Base-by-base conservation (phyloP, 108 stramenopile genomes). In the Conticribra weissflogii region DNA sequence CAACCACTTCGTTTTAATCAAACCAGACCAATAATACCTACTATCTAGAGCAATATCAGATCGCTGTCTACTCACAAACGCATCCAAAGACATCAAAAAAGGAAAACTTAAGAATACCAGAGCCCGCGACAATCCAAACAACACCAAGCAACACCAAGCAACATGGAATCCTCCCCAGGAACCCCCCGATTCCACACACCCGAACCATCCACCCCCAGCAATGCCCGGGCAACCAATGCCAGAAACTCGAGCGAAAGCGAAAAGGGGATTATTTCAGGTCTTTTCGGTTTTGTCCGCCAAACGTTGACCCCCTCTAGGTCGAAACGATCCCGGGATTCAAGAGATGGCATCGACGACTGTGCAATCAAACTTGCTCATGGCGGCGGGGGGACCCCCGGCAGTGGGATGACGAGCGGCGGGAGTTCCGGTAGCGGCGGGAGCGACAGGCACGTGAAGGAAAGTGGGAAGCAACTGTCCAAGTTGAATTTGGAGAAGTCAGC, bases 181-280 rank as follows among this genome's bases (percentile, higher is more conserved):
- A 30, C 29, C 3, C 18, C 63, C 50, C 0, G 31, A 29, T 63
- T 63, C 22, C 63, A 52, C 63, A 63, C 63, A 0, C 63, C 63
- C 62, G 63, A 55, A 58, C 70, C 33, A 24, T 24, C 57, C 8
- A 36, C 71, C 31, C 22, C 36, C 21, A 30, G 51, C 27, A 31
- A 25, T 16, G 24, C 65, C 0, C 50, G 23, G 19, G 28, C 53
- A 9, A 5, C 32, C 24, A 41, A 41, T 12, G 12, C 8, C 36
- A 41, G 36, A 12, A 5, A 41, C 36, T n/a, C n/a, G n/a, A n/a
- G n/a, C n/a, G n/a, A n/a, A n/a, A n/a, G n/a, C n/a, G n/a, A n/a
- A n/a, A n/a, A n/a, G n/a, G n/a, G n/a, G n/a, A n/a, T n/a, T n/a
- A n/a, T n/a, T n/a, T n/a, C n/a, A n/a, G n/a, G n/a, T n/a, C n/a